Evolutionary conservation across 805 yeast genomes (phyloP).

Genomic region (Millerozyma acaciae): DNA sequence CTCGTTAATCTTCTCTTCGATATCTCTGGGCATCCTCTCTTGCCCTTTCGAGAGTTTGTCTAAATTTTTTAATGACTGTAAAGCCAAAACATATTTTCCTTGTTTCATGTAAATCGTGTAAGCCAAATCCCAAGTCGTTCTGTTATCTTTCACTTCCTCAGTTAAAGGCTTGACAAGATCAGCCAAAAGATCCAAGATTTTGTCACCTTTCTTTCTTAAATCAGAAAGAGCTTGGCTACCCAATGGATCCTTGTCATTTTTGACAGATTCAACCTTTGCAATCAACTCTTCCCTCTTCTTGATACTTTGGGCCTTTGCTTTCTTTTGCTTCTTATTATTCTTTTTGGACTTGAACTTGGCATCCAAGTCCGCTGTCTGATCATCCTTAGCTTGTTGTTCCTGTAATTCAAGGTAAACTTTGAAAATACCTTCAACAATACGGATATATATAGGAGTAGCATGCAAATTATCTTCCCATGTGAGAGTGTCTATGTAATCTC

Average conservation of each 20-base stretch:
- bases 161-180: slow-evolving; percentile 38
- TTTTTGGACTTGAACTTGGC: slow-evolving; percentile 16
- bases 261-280: slow-evolving; percentile 39
- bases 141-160: slow-evolving; percentile 37
- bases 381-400: slow-evolving; percentile 21
- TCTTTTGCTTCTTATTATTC: slow-evolving; percentile 51
- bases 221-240: slow-evolving; percentile 44
- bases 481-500: slow-evolving; percentile 73
- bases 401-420: slow-evolving; percentile 47
- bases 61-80: slow-evolving; percentile 44
- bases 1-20: slow-evolving; percentile 29
- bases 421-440: slow-evolving; percentile 65
- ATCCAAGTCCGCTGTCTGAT: slow-evolving; percentile 16
- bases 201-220: slow-evolving; percentile 19
- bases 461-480: slow-evolving; percentile 79
- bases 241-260: slow-evolving; percentile 56
- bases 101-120: slow-evolving; percentile 36
- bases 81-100: slow-evolving; percentile 43
- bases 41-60: slow-evolving; percentile 28
- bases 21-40: slow-evolving; percentile 12
- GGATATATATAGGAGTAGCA: slow-evolving; percentile 64
- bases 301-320: slow-evolving; percentile 45
- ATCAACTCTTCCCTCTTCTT: slow-evolving; percentile 55
- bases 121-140: slow-evolving; percentile 42
- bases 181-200: slow-evolving; percentile 44